Conservation (phyloP, 345 rosid species). For the Turnera subulata region DNA sequence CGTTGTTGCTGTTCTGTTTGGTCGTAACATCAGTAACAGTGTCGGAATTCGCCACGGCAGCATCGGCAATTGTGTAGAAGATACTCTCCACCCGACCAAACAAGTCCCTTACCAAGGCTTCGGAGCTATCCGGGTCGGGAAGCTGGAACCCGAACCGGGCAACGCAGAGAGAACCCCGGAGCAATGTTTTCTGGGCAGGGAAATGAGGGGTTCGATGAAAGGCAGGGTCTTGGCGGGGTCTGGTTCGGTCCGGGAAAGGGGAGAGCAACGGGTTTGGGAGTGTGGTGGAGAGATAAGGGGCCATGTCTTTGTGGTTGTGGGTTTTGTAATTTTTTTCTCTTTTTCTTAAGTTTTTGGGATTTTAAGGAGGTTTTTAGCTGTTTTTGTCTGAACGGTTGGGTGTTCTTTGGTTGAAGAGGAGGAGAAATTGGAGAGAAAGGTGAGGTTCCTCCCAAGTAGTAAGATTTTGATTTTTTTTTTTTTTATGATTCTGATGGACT, state of each 20-base stretch:
- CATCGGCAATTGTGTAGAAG: constrained; percentile 75
- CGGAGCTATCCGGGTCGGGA: constrained; percentile 43
- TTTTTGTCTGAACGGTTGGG: too few relatives aligned
- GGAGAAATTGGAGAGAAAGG: background rate
- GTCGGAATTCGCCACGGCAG: constrained; percentile 68
- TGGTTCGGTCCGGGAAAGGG: constrained; percentile 27
- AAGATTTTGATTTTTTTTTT: too few relatives aligned
- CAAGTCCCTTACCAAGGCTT: constrained; percentile 38
- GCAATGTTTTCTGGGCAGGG: constrained; percentile 25
- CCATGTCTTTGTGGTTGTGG: constrained; percentile 20
- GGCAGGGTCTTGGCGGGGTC: constrained; percentile 20
- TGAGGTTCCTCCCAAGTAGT: too few relatives aligned
- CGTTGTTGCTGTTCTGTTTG: constrained; percentile 45
- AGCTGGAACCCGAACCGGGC: constrained; percentile 60
- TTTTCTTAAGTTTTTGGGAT: constrained; percentile 5
- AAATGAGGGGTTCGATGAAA: constrained; percentile 31
- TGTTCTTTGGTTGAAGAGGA: background rate
- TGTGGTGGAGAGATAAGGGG: constrained; percentile 26
- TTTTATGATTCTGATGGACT: too few relatives aligned
- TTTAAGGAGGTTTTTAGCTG: too few relatives aligned
- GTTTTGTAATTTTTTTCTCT: background rate
- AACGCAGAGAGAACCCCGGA: constrained; percentile 44
- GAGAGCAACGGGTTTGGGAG: constrained; percentile 34
- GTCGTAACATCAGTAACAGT: constrained; percentile 30
- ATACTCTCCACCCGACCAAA: constrained; percentile 43